Base-by-base conservation (phyloP, 2,329 filamentous ascomycete genomes). In the Cryphonectria carpinicola region DNA sequence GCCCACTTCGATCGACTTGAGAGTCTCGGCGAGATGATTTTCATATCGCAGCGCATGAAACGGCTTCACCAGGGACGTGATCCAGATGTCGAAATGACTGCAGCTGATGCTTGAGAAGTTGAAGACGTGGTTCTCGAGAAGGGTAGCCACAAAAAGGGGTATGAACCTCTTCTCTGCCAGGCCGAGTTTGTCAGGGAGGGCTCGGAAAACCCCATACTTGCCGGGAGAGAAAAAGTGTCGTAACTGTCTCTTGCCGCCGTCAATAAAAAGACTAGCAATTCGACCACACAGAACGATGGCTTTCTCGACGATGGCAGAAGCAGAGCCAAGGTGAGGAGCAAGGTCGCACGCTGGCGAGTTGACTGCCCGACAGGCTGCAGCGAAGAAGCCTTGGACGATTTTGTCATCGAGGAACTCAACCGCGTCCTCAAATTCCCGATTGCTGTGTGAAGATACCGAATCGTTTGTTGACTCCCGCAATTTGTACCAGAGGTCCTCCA, bases 1-100 rank as follows among this genome's bases (percentile, higher is more conserved):
- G 0, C 79, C 78, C 28, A 84, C 78, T 2, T 80, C 79, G 52
- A 81, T 81, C 8, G 76, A 78, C 70, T 81, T 79, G 64, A 89
- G 77, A 39, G 83, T 79, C 68, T 84, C 80, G 5, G 83, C 86
- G 6, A 90, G 80, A 32, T 81, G 80, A 71, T 83, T 82, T 74
- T 89, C 86, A 73, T 86, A 86, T 6, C 77, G 80, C 19, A 88
- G 72, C 32, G 80, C 82, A 56, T 78, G 75, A 3, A 74, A 78
- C 5, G 88, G 87, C 74, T 87, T 87, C 58, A 84, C 82, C 62
- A 90, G 79, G 10, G 84, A 82, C 28, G 85, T 75, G 58, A 87
- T 74, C 84, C 88, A 89, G n/a, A 89, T 77, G 56, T 86, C 84
- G 5, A 85, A 78, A 13, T 86, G 75, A 11, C 81, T 83, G n/a